Evolutionary conservation across 495 filamentous ascomycete species (phyloP), one percentile per base, ranked within the genome.

Genomic region (Tuber microsphaerosporum): DNA sequence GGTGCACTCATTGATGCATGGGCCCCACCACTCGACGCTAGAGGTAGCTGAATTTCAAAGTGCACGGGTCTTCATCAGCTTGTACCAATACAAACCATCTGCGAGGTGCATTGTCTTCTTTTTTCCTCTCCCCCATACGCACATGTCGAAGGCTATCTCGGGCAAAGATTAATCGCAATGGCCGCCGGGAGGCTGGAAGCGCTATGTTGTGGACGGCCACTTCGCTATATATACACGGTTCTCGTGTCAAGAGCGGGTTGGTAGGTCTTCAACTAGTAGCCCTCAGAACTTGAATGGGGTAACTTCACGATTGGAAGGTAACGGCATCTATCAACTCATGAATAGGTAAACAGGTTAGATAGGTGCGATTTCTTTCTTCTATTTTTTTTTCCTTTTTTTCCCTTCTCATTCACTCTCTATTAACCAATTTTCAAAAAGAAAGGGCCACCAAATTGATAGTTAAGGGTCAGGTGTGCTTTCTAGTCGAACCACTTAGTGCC

Each of bases 171-270:
- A 65, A 65, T 65, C 26, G 56, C 26, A 65, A 65, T 65, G 56
- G 56, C 56, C 56, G 56, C 56, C 26, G 56, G 56, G 56, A 34
- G 56, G 56, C 26, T 65, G 12, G 56, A 14, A 34, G 56, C 34
- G 26, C 26, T 14, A 65, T 34, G 56, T 14, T 65, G 56, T 65
- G 56, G 56, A 65, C 56, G 26, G 14, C 26, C 56, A 65, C 56
- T 65, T 65, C 56, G 26, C 14, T 73, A 79, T 77, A 75, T 75
- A 79, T 73, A 79, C 65, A 61, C n/a, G 65, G 73, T 51, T 75
- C 70, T 79, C 77, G 77, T 79, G 77, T 79, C 77, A 79, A 71
- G 69, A 75, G 34, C 56, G 76, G 77, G 77, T 79, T 79, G 77
- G 77, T 71, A 79, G 77, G 75, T 61, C 73, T 20, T 17, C 56